Evolutionary conservation across 768 basidiomycete genomes (phyloP).

Genomic region (Calocybe gangraenosa): DNA sequence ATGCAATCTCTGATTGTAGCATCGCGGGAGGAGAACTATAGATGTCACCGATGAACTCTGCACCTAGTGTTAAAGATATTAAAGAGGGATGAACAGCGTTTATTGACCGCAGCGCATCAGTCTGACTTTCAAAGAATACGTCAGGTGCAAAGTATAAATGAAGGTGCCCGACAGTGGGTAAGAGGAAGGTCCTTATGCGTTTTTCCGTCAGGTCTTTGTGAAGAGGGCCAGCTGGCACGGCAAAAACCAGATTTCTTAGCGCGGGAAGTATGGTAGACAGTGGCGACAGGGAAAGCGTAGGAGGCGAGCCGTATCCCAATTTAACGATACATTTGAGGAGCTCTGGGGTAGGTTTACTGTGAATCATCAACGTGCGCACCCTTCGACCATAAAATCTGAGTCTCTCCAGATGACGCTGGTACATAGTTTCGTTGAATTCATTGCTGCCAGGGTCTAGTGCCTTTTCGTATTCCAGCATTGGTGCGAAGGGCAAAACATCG

Average conservation of each 20-base stretch:
- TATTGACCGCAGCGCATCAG: not conserved
- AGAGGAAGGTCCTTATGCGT: constrained; percentile 3
- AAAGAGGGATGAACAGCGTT: not conserved
- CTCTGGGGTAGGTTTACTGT: constrained; percentile 5
- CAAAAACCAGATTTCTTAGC: not conserved
- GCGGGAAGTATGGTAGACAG: constrained; percentile 1
- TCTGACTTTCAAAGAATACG: not conserved
- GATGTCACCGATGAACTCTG: not conserved
- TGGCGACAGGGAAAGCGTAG: not conserved
- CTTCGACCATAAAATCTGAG: constrained; percentile 9
- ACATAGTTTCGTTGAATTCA: not conserved
- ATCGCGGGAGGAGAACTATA: not conserved
- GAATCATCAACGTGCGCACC: constrained; percentile 2
- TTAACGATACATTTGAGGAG: constrained; percentile 1
- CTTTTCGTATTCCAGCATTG: not conserved
- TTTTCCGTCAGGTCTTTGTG: not conserved
- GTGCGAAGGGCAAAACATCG: constrained; percentile 6
- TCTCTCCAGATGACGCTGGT: constrained; percentile 2
- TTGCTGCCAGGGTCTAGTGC: not conserved
- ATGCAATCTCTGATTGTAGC: not conserved
- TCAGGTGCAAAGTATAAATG: not conserved
- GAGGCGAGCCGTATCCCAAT: not conserved
- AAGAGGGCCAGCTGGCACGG: not conserved
- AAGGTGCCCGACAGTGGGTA: constrained; percentile 1
- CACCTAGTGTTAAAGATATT: constrained; percentile 1